A percentile compares a stretch with the other conserved stretches of the same genome.
These are phyloP conservation scores for Citrus sinensis DNA, from an alignment of 345 rosid genomes.

Conservation along the genomic window DVS_A1.0 CM039164.1:17136501-17137000, in stretches of 20 bases:
- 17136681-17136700: slow-evolving; percentile 15
- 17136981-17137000: slow-evolving; percentile 85
- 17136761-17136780: slow-evolving; percentile 21
- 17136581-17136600: neutral
- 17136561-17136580: neutral
- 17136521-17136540: neutral
- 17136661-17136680: neutral
- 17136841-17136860: slow-evolving; percentile 27
- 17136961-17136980: slow-evolving; percentile 47
- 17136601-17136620: neutral
- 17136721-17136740: slow-evolving; percentile 28
- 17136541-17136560: neutral
- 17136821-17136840: slow-evolving; percentile 38
- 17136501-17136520: neutral
- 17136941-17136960: neutral
- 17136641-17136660: neutral
- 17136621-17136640: neutral
- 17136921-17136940: slow-evolving; percentile 12
- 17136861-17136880: neutral
- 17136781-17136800: slow-evolving; percentile 20
- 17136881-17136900: slow-evolving; percentile 19
- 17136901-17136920: slow-evolving; percentile 42
- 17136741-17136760: slow-evolving; percentile 31
- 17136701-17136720: slow-evolving; percentile 11
- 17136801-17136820: slow-evolving; percentile 28